These are phyloP conservation scores for Ophiosphaerella korrae DNA, from an alignment of 2,329 filamentous ascomycete species.

Conservation along the genomic window DNA sequence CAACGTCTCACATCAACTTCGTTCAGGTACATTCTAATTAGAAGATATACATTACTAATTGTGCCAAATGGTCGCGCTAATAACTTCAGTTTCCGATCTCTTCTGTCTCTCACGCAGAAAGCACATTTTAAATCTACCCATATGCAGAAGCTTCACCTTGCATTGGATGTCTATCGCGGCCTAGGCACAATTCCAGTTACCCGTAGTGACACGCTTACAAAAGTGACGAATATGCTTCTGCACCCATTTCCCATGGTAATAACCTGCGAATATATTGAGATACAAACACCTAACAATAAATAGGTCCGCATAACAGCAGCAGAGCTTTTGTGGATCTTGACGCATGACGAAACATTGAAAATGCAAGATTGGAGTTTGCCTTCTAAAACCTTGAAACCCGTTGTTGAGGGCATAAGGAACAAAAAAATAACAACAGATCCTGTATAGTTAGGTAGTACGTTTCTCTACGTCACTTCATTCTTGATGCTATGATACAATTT, in stretches of 20 bases:
- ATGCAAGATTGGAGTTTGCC: conserved; percentile 44
- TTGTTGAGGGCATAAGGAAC: conserved; percentile 33
- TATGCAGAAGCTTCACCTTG: conserved; percentile 79
- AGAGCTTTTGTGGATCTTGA: conserved; percentile 49
- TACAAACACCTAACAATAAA: conserved; percentile 2
- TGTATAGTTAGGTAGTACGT: too few relatives aligned
- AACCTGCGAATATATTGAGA: neutral
- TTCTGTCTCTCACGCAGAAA: conserved; percentile 76
- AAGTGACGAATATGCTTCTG: conserved; percentile 72
- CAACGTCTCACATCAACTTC: conserved; percentile 43
- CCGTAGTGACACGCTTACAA: conserved; percentile 64
- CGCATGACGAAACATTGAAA: conserved; percentile 42
- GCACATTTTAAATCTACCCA: conserved; percentile 83
- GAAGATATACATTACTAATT: neutral
- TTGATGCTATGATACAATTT: too few relatives aligned
- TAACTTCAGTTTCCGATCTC: conserved; percentile 54
- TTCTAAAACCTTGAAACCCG: conserved; percentile 37
- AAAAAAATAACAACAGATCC: neutral
- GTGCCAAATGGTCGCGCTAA: too few relatives aligned
- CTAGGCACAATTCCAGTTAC: conserved; percentile 62
- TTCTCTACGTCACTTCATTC: too few relatives aligned
- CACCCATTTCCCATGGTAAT: conserved; percentile 81
- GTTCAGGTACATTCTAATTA: conserved; percentile 58
- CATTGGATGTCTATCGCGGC: conserved; percentile 77
- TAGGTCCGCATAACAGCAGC: conserved; percentile 47